phyloP scores from a whole-genome alignment of 257 asterid genomes.

The Solanum peruvianum region DNA sequence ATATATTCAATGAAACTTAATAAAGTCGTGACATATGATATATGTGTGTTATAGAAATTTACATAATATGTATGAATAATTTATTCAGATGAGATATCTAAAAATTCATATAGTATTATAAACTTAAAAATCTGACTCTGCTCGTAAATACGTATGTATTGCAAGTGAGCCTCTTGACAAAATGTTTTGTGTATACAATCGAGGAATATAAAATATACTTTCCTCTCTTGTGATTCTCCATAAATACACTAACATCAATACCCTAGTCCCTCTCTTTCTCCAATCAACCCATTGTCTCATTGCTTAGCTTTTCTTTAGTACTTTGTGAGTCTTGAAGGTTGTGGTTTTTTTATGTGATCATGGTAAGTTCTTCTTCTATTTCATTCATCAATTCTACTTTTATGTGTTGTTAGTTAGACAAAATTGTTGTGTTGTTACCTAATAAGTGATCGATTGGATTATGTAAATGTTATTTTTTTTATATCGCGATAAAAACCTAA shows the following conservation, averaged over 20 bases:
- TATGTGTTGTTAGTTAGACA: neutral
- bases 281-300: neutral
- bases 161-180: slow-evolving; percentile 17
- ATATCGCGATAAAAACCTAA: neutral
- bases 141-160: neutral
- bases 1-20: neutral
- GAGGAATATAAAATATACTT: neutral
- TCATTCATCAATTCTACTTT: neutral
- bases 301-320: neutral
- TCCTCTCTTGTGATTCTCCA: slow-evolving; percentile 34
- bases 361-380: slow-evolving; percentile 8
- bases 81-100: too few species aligned
- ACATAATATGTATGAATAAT: neutral
- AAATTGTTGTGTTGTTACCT: neutral
- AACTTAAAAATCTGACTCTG: neutral
- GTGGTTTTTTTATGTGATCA: slow-evolving; percentile 14
- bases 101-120: neutral
- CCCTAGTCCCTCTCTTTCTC: slow-evolving; percentile 34
- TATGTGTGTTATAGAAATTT: neutral
- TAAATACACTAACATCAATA: slow-evolving; percentile 37
- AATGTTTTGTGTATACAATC: slow-evolving; percentile 9
- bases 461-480: neutral
- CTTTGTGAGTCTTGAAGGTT: neutral
- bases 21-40: neutral
- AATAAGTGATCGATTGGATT: neutral